Percentiles rank a stretch among this genome's conserved stretches.
Conservation (phyloP, 2,329 filamentous ascomycete species). For the Stylonectria norvegica region DNA sequence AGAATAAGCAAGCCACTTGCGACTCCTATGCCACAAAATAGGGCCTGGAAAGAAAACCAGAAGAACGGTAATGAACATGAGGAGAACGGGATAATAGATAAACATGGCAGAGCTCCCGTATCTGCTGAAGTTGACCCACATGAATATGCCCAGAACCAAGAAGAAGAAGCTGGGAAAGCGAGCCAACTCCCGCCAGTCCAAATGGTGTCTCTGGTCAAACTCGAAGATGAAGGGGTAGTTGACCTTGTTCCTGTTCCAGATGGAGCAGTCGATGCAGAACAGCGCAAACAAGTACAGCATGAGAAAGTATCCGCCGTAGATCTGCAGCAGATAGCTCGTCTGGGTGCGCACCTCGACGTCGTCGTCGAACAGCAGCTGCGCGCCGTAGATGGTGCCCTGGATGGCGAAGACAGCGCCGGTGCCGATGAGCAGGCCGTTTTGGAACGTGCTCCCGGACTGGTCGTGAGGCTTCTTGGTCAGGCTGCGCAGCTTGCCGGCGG, state of each 20-base stretch:
- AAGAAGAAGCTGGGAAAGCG: constrained; percentile 85
- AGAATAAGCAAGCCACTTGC: constrained; percentile 86
- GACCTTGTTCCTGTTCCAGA: constrained; percentile 82
- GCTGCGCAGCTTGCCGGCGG: constrained; percentile 79
- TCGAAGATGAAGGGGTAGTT: constrained; percentile 98
- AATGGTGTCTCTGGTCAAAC: constrained; percentile 78
- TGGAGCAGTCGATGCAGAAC: constrained; percentile 80
- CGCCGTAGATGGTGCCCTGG: constrained; percentile 62
- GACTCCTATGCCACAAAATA: constrained; percentile 69
- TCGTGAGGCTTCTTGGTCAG: constrained; percentile 58
- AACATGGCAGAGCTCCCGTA: constrained; percentile 66
- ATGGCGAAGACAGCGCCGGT: constrained; percentile 63
- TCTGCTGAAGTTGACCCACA: constrained; percentile 85
- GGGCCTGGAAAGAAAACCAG: constrained; percentile 75
- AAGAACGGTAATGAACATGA: constrained; percentile 65
- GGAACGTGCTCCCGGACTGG: constrained; percentile 56
- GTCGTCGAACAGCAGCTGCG: constrained; percentile 47
- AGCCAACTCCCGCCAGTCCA: constrained; percentile 86
- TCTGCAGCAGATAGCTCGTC: constrained; percentile 73
- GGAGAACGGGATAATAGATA: constrained; percentile 80
- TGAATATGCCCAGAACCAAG: constrained; percentile 70
- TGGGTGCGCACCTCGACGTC: constrained; percentile 48
- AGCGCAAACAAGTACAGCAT: constrained; percentile 74
- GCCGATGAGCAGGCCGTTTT: constrained; percentile 64
- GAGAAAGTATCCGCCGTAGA: constrained; percentile 91